phyloP scores from a whole-genome alignment of 2,329 filamentous ascomycete species.

The Neofusicoccum sp. region DNA sequence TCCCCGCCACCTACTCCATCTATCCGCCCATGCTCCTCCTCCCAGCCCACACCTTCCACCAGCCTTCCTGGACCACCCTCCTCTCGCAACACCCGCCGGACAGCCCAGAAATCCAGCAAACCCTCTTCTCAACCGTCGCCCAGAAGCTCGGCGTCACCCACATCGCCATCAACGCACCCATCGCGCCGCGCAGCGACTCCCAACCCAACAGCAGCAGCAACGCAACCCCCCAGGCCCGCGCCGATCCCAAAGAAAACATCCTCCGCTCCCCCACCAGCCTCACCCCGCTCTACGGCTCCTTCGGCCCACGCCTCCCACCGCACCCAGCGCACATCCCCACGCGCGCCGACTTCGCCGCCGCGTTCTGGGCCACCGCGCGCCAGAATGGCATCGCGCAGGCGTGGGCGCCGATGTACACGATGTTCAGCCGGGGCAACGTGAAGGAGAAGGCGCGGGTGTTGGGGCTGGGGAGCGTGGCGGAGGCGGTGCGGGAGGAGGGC shows the following conservation, averaged over 20 bases:
- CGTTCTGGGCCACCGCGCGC: constrained; percentile 75
- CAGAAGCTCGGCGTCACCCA: constrained; percentile 50
- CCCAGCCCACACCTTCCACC: constrained; percentile 46
- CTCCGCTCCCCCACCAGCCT: constrained; percentile 72
- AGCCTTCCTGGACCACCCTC: constrained; percentile 34
- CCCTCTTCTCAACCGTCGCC: constrained; percentile 26
- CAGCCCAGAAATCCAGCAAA: constrained; percentile 28
- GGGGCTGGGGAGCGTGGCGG: constrained; percentile 25
- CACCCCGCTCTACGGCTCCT: constrained; percentile 69
- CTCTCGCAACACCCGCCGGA: constrained; percentile 26
- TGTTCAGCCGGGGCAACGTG: constrained; percentile 91
- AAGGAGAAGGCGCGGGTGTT: constrained; percentile 81
- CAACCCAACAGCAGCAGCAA: constrained; percentile 30
- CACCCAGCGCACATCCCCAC: constrained; percentile 27
- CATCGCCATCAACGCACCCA: constrained; percentile 59
- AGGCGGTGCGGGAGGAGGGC: constrained; percentile 20
- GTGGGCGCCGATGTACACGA: constrained; percentile 87
- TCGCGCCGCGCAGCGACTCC: constrained; percentile 33
- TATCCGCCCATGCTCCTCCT: constrained; percentile 60
- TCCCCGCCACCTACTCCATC: constrained; percentile 50
- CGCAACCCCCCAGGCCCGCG: no score
- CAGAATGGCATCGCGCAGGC: constrained; percentile 76
- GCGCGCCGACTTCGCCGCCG: constrained; percentile 57
- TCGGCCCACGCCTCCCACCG: constrained; percentile 54
- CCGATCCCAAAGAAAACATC: constrained; percentile 54